These are phyloP conservation scores for Ogataea corticis DNA, from an alignment of 805 yeast genomes.

Conservation along the genomic window DNA sequence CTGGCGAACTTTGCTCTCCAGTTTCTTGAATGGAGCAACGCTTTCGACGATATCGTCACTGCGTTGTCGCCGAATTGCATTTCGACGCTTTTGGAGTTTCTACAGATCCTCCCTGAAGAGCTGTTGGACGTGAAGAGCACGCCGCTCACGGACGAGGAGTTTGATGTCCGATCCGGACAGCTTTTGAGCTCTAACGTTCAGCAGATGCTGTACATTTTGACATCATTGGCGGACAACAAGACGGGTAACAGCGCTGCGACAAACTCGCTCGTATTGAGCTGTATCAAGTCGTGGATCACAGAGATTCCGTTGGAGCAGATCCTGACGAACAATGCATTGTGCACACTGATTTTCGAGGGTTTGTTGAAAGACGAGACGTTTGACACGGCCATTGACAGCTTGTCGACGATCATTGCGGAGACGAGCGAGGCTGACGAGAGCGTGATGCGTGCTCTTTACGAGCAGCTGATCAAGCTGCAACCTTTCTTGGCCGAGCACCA, in stretches of 20 bases:
- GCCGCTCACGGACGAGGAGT: conserved; percentile 81
- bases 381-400: conserved; percentile 83
- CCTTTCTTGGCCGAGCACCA: conserved; percentile 47
- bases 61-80: conserved; percentile 44
- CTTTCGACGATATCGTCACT: conserved; percentile 65
- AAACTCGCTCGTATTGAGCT: conserved; percentile 57
- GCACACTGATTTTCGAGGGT: conserved; percentile 67
- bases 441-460: conserved; percentile 64
- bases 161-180: conserved; percentile 58
- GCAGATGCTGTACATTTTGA: conserved; percentile 62
- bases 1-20: conserved; percentile 83
- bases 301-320: conserved; percentile 78
- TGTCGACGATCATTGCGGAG: conserved; percentile 78
- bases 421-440: conserved; percentile 66
- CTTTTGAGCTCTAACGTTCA: conserved; percentile 68
- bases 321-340: conserved; percentile 62
- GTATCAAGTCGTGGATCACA: conserved; percentile 86
- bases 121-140: conserved; percentile 73
- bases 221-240: conserved; percentile 43
- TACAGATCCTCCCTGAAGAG: conserved; percentile 91
- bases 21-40: conserved; percentile 67
- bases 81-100: conserved; percentile 67
- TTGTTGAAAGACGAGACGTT: conserved; percentile 61
- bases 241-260: conserved; percentile 33
- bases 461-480: conserved; percentile 64